A percentile compares a stretch with the other conserved stretches of the same genome.
Evolutionary conservation across 2,329 filamentous ascomycete genomes (phyloP).

Genomic region (Trichoderma endophyticum): DNA sequence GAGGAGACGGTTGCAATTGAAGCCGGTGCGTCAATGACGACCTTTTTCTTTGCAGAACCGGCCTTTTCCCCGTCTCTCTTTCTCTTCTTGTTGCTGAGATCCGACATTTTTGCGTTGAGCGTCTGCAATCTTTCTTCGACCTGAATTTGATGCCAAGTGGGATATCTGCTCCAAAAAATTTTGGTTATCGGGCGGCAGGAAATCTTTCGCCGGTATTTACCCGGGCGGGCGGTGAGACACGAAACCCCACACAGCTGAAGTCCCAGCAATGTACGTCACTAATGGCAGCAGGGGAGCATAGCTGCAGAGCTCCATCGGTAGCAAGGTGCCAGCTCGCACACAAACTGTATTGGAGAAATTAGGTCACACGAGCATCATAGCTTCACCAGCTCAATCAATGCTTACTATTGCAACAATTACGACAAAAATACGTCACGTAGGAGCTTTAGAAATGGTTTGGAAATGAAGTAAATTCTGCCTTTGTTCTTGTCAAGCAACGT

Average conservation of each 20-base stretch:
- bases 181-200: conserved; percentile 27
- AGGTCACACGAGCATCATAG: conserved; percentile 6
- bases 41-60: conserved; percentile 50
- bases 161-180: conserved; percentile 29
- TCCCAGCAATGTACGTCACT: conserved; percentile 15
- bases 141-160: conserved; percentile 21
- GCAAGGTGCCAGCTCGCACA: background rate
- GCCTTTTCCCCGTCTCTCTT: conserved; percentile 47
- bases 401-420: background rate
- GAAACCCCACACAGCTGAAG: background rate
- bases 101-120: conserved; percentile 35
- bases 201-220: conserved; percentile 26
- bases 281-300: conserved; percentile 4
- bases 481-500: conserved; percentile 28
- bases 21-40: conserved; percentile 43
- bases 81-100: conserved; percentile 48
- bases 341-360: background rate
- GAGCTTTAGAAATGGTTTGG: background rate
- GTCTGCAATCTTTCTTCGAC: background rate
- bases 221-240: conserved; percentile 26
- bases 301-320: conserved; percentile 16
- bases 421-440: background rate
- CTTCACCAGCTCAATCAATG: background rate
- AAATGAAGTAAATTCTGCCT: conserved; percentile 26
- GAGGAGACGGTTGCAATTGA: conserved; percentile 45